These are phyloP conservation scores for Penicillium bovifimosum DNA, from an alignment of 495 filamentous ascomycete genomes.

Conservation along the genomic window DNA sequence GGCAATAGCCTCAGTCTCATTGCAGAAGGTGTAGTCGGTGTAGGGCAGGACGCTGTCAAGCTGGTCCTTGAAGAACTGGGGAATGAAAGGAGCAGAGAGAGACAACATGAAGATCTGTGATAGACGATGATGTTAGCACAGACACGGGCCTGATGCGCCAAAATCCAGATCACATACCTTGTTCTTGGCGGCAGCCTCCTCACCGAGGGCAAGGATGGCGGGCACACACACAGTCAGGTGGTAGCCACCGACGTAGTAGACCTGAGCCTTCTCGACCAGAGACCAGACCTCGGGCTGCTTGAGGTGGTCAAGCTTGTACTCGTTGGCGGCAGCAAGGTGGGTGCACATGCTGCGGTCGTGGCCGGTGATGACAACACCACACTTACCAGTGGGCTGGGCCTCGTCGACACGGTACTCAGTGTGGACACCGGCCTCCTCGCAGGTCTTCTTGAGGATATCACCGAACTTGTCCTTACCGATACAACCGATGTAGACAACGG, in stretches of 20 bases:
- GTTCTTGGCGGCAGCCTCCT: constrained; percentile 82
- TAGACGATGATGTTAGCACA: constrained; percentile 3
- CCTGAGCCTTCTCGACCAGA: constrained; percentile 77
- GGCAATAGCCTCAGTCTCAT: constrained; percentile 86
- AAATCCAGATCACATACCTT: constrained; percentile 48
- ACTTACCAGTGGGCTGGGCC: constrained; percentile 78
- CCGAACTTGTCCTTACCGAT: constrained; percentile 90
- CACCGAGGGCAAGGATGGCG: constrained; percentile 78
- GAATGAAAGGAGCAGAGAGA: constrained; percentile 90
- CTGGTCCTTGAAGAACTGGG: constrained; percentile 95
- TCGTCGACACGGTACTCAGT: constrained; percentile 91
- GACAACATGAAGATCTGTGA: constrained; percentile 72
- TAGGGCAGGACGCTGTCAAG: constrained; percentile 79
- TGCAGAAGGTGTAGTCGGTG: constrained; percentile 95
- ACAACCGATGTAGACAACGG: constrained; percentile 86
- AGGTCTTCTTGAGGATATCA: constrained; percentile 73
- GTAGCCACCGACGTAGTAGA: constrained; percentile 92
- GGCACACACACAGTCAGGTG: constrained; percentile 85
- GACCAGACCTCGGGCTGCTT: constrained; percentile 87
- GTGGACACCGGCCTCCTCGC: constrained; percentile 74
- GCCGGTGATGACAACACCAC: constrained; percentile 93
- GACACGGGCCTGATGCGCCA: neutral
- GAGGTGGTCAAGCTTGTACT: constrained; percentile 92
- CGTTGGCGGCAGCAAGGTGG: constrained; percentile 91
- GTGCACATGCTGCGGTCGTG: constrained; percentile 91